phyloP scores from a whole-genome alignment of 2,329 filamentous ascomycete genomes.

The Trichoderma aggressivum region DNA sequence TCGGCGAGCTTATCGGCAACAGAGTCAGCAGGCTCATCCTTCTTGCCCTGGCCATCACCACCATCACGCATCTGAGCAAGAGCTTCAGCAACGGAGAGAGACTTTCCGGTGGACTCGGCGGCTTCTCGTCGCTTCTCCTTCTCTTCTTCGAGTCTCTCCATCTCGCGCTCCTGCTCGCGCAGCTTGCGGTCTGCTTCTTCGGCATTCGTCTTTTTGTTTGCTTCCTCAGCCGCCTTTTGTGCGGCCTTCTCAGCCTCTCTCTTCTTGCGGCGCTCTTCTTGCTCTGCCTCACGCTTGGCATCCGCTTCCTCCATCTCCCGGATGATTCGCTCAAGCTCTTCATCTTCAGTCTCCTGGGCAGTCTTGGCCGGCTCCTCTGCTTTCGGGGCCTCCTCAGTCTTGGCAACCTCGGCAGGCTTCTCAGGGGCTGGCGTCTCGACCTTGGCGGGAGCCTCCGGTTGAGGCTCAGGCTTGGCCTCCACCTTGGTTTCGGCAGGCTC shows the following conservation, averaged over 20 bases:
- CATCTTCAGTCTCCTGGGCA: slow-evolving; percentile 41
- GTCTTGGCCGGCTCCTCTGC: slow-evolving; percentile 30
- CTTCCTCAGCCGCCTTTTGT: slow-evolving; percentile 50
- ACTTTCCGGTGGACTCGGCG: slow-evolving; percentile 48
- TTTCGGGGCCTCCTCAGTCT: slow-evolving; percentile 25
- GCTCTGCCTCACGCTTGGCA: slow-evolving; percentile 47
- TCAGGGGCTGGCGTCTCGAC: not conserved
- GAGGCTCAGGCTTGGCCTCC: slow-evolving; percentile 9
- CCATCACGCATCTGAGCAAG: slow-evolving; percentile 40
- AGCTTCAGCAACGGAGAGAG: slow-evolving; percentile 50
- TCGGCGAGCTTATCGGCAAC: slow-evolving; percentile 49
- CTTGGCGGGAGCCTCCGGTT: not conserved
- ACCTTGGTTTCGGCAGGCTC: not conserved
- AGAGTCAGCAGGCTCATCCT: slow-evolving; percentile 37
- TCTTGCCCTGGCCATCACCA: slow-evolving; percentile 29
- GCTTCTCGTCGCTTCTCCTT: slow-evolving; percentile 55
- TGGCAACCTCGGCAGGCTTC: slow-evolving; percentile 30
- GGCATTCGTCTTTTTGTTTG: slow-evolving; percentile 41
- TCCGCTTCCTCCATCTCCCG: slow-evolving; percentile 60
- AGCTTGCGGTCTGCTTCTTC: slow-evolving; percentile 63
- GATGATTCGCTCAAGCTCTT: slow-evolving; percentile 58
- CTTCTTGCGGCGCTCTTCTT: slow-evolving; percentile 47
- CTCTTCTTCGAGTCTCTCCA: slow-evolving; percentile 70
- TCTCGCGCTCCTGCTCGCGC: slow-evolving; percentile 68
- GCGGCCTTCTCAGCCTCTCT: slow-evolving; percentile 43